phyloP scores from a whole-genome alignment of 176 grass and related monocot genomes.

The Carex parvula region DNA sequence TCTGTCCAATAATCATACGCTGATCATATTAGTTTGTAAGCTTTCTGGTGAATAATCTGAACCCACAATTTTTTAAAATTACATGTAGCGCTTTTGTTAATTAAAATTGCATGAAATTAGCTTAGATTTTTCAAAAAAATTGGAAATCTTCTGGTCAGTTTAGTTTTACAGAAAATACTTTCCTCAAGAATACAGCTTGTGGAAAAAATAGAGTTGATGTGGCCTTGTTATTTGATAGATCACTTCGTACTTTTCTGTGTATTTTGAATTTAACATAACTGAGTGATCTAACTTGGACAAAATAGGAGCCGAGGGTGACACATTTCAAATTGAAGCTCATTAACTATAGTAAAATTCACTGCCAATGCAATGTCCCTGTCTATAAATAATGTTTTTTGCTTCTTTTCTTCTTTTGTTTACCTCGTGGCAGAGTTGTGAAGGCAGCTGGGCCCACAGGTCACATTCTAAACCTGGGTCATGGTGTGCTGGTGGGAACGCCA shows the following conservation, averaged over 20 bases:
- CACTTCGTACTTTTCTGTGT: not conserved
- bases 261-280: not conserved
- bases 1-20: not conserved
- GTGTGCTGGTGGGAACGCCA: slow-evolving; percentile 78
- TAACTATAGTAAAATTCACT: not conserved
- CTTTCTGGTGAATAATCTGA: not conserved
- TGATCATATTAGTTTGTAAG: not conserved
- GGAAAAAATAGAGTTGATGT: not conserved
- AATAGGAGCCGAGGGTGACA: not conserved
- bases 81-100: not conserved
- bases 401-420: not conserved
- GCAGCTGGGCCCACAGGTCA: slow-evolving; percentile 75
- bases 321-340: not conserved
- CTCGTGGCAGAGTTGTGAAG: slow-evolving; percentile 72
- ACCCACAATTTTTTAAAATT: not conserved
- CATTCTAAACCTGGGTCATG: slow-evolving; percentile 92
- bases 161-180: not conserved
- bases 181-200: not conserved
- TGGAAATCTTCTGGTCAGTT: not conserved
- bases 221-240: not conserved
- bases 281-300: not conserved
- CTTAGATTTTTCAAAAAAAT: not conserved
- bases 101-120: not conserved
- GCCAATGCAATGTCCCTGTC: not conserved
- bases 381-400: not conserved